Percentiles rank a stretch among this genome's conserved stretches.
Conservation (phyloP, 306 rosid species). For the Parietaria judaica region DNA sequence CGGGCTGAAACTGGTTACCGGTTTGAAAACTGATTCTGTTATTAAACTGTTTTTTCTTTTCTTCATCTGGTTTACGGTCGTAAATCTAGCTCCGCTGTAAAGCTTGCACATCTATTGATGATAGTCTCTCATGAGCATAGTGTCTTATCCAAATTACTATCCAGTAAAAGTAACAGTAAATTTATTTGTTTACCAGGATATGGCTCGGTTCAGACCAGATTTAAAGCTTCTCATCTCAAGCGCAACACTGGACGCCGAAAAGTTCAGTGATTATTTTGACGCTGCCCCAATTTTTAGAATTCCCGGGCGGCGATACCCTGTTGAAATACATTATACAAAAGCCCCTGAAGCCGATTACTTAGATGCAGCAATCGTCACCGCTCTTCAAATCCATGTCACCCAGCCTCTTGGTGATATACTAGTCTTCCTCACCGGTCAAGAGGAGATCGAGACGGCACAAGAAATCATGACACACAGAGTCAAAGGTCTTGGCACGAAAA, state of each 20-base stretch:
- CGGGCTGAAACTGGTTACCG: no score
- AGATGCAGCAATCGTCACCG: conserved; percentile 90
- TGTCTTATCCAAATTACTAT: no score
- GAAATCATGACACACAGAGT: conserved; percentile 88
- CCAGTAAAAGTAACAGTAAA: no score
- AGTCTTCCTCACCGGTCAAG: conserved; percentile 93
- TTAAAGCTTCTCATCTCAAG: conserved; percentile 88
- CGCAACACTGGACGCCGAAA: conserved; percentile 95
- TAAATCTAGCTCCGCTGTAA: no score
- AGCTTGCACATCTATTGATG: no score
- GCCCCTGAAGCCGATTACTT: conserved; percentile 98
- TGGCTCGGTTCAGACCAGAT: conserved; percentile 86
- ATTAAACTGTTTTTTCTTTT: no score
- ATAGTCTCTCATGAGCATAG: no score
- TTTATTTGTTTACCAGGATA: conserved; percentile 45
- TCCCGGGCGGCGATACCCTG: conserved; percentile 90
- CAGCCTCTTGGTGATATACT: conserved; percentile 85
- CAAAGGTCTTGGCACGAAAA: conserved; percentile 83
- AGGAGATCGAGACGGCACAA: conserved; percentile 95
- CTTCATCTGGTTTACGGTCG: no score
- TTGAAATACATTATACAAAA: conserved; percentile 77
- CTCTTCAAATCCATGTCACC: conserved; percentile 89
- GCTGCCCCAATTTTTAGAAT: conserved; percentile 91
- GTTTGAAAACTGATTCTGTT: no score
- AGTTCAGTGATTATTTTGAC: conserved; percentile 88